Evolutionary conservation across 768 basidiomycete species (phyloP).

Genomic region (Hygrophorus russula): DNA sequence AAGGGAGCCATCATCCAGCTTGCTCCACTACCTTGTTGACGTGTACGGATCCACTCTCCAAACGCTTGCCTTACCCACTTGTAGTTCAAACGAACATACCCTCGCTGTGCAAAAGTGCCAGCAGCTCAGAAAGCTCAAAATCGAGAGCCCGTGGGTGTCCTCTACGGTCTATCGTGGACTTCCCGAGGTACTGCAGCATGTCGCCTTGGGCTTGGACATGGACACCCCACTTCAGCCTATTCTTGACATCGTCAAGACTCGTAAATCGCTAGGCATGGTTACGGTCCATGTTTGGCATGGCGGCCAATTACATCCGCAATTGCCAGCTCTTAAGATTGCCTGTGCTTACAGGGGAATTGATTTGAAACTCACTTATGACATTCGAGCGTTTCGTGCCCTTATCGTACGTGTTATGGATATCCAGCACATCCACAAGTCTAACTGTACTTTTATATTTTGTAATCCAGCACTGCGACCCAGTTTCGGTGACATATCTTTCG

Average conservation of each 20-base stretch:
- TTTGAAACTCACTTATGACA: slow-evolving; percentile 37
- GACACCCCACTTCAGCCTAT: slow-evolving; percentile 44
- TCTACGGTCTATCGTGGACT: slow-evolving; percentile 35
- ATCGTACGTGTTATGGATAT: slow-evolving; percentile 27
- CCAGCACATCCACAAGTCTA: slow-evolving; percentile 7
- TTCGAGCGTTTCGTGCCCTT: slow-evolving; percentile 40
- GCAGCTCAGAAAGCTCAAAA: slow-evolving; percentile 40
- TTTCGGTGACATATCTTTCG: slow-evolving; percentile 10
- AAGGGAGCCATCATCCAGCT: slow-evolving; percentile 42
- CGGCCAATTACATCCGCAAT: slow-evolving; percentile 36
- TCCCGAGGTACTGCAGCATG: slow-evolving; percentile 36
- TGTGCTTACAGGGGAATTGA: slow-evolving; percentile 55
- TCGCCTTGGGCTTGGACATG: slow-evolving; percentile 51
- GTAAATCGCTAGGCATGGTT: slow-evolving; percentile 32
- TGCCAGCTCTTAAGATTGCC: slow-evolving; percentile 46
- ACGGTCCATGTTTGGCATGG: slow-evolving; percentile 45
- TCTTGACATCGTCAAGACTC: slow-evolving; percentile 40
- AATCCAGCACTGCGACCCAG: slow-evolving; percentile 14
- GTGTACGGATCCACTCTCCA: slow-evolving; percentile 37
- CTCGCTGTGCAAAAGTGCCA: slow-evolving; percentile 34
- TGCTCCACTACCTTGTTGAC: slow-evolving; percentile 44
- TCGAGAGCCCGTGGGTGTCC: slow-evolving; percentile 42
- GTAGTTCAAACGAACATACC: slow-evolving; percentile 34
- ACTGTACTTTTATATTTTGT: slow-evolving; percentile 6
- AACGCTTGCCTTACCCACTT: slow-evolving; percentile 49